Evolutionary conservation across 441 rosid genomes (phyloP).

Genomic region (Biscutella laevigata): DNA sequence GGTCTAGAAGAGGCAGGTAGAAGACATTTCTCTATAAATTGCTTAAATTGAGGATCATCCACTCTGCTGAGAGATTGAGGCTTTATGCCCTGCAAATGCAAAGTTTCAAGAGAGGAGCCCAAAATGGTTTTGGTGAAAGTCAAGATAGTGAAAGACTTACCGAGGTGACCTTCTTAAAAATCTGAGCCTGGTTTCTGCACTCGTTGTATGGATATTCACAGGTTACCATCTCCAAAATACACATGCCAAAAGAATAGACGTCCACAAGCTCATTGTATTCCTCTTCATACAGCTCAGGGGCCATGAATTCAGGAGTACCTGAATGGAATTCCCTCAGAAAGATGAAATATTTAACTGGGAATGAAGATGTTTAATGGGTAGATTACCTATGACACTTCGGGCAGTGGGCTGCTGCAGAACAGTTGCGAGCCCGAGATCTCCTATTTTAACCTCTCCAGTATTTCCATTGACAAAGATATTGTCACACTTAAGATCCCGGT

Average conservation of each 20-base stretch:
- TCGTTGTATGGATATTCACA: constrained; percentile 55
- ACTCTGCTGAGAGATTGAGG: constrained; percentile 74
- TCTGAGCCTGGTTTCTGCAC: constrained; percentile 64
- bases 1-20: constrained; percentile 57
- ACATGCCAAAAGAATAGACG: constrained; percentile 58
- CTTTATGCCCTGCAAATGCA: constrained; percentile 49
- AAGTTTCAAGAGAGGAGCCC: not conserved
- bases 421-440: constrained; percentile 63
- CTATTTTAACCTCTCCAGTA: constrained; percentile 61
- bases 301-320: constrained; percentile 77
- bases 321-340: too few species aligned
- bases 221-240: constrained; percentile 68
- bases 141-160: constrained; percentile 25
- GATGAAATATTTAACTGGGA: too few species aligned
- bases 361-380: not conserved
- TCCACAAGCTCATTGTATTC: constrained; percentile 58
- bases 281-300: constrained; percentile 63
- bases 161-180: constrained; percentile 51
- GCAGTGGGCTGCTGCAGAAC: constrained; percentile 56
- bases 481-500: constrained; percentile 61
- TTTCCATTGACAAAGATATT: constrained; percentile 58
- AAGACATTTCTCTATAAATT: constrained; percentile 80
- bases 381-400: constrained; percentile 52
- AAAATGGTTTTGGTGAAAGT: not conserved
- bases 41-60: constrained; percentile 53